Evolutionary conservation across 2,329 filamentous ascomycete genomes (phyloP).

Genomic region (Colletotrichum magnum): DNA sequence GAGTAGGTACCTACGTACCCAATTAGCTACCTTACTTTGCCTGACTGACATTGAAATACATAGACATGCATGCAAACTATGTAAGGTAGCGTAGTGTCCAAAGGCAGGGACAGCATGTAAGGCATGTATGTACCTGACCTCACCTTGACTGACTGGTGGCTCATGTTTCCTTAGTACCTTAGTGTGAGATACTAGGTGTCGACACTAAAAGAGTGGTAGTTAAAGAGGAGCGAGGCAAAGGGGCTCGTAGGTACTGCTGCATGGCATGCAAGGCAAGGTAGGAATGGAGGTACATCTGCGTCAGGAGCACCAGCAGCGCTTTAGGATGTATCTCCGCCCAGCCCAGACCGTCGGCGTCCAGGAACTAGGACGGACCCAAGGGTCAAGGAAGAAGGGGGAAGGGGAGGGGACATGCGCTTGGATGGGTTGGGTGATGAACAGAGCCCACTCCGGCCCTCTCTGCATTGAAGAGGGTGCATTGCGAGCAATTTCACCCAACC

Average conservation of each 20-base stretch:
- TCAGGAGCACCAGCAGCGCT: not conserved
- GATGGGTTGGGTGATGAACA: conserved; percentile 38
- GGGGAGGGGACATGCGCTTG: conserved; percentile 32
- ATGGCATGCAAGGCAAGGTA: not conserved
- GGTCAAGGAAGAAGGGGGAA: conserved; percentile 3
- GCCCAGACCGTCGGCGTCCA: conserved; percentile 1
- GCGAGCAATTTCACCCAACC: no score
- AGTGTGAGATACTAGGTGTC: conserved; percentile 1
- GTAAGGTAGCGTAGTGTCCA: conserved; percentile 5
- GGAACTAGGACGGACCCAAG: conserved; percentile 31
- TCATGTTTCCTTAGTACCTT: conserved; percentile 17
- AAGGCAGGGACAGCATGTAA: conserved; percentile 3
- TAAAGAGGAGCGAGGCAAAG: conserved; percentile 11
- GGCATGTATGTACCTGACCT: not conserved
- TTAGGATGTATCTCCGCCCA: conserved; percentile 21
- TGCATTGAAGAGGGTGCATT: conserved; percentile 36
- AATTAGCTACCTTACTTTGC: no score
- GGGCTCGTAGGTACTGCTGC: not conserved
- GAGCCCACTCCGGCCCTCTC: conserved; percentile 7
- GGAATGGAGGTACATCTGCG: not conserved
- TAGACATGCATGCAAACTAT: conserved; percentile 17
- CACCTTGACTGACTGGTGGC: conserved; percentile 3
- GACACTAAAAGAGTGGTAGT: conserved; percentile 14
- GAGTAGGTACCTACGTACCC: no score
- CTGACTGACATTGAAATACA: not conserved